A percentile compares a stretch with the other conserved stretches of the same genome.
phyloP scores from a whole-genome alignment of 345 rosid genomes.

The Orychophragmus violaceus region DNA sequence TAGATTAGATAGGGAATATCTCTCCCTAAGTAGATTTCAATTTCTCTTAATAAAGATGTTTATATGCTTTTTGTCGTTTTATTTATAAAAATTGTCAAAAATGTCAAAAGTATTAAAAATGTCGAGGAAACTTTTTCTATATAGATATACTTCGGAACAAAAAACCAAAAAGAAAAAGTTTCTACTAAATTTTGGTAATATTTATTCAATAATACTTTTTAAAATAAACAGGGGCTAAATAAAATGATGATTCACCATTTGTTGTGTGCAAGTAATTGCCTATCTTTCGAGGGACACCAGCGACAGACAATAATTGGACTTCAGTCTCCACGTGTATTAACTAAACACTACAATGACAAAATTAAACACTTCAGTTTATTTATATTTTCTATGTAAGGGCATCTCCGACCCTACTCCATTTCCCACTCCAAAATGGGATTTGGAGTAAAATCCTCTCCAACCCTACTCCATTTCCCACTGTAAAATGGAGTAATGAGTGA shows the following conservation, averaged over 20 bases:
- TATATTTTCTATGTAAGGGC: not conserved
- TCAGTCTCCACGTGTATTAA: constrained; percentile 21
- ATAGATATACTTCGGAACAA: not conserved
- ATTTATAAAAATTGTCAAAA: no score
- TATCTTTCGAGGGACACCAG: constrained; percentile 11
- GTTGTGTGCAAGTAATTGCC: constrained; percentile 33
- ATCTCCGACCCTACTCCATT: no score
- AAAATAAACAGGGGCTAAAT: not conserved
- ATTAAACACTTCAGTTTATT: not conserved
- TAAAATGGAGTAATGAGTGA: no score
- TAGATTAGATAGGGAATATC: no score
- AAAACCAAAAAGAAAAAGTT: not conserved
- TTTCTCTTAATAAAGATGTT: no score
- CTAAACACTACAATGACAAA: constrained; percentile 10
- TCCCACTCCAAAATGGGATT: no score
- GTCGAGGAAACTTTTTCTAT: not conserved
- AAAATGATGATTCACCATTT: constrained; percentile 26
- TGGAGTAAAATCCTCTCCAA: no score
- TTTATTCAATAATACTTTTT: not conserved
- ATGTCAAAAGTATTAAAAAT: no score
- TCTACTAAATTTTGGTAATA: not conserved
- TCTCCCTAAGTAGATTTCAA: no score
- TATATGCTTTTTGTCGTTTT: no score
- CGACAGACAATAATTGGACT: constrained; percentile 19
- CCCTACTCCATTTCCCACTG: no score